Evolutionary conservation across 2,329 filamentous ascomycete species (phyloP).

Genomic region (Coniochaeta pulveracea): DNA sequence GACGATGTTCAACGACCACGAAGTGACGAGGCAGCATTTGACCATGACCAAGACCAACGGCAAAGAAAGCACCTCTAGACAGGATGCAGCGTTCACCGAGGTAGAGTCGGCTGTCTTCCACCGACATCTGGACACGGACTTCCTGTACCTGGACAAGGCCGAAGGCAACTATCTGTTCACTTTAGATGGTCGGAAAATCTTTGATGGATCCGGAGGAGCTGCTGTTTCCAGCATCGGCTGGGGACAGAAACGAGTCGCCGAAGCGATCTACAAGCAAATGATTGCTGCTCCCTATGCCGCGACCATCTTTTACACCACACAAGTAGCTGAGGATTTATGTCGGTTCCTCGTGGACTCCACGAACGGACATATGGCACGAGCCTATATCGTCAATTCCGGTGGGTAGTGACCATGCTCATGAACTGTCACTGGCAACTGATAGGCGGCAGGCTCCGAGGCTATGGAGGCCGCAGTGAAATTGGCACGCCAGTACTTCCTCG

Average conservation of each 20-base stretch:
- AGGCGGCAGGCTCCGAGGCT: slow-evolving; percentile 44
- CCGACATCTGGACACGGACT: slow-evolving; percentile 21
- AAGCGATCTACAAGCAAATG: slow-evolving; percentile 28
- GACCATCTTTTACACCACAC: slow-evolving; percentile 28
- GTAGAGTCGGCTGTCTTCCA: slow-evolving; percentile 25
- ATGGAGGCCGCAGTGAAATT: slow-evolving; percentile 56
- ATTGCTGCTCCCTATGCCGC: slow-evolving; percentile 28
- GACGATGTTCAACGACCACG: not conserved
- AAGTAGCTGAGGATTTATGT: slow-evolving; percentile 26
- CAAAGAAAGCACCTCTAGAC: not conserved
- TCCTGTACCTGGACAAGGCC: slow-evolving; percentile 19
- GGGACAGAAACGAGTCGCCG: slow-evolving; percentile 25
- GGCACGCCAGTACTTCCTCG: slow-evolving; percentile 51
- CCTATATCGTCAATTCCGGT: slow-evolving; percentile 26
- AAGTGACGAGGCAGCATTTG: not conserved
- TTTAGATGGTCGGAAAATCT: slow-evolving; percentile 25
- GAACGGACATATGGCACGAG: slow-evolving; percentile 23
- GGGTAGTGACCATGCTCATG: slow-evolving; percentile 16
- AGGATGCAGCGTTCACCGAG: not conserved
- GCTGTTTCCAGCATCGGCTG: slow-evolving; percentile 36
- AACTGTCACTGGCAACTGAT: slow-evolving; percentile 30
- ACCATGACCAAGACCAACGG: not conserved
- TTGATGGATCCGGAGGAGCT: slow-evolving; percentile 34
- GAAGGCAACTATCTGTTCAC: slow-evolving; percentile 26
- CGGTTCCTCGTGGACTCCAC: slow-evolving; percentile 23